Evolutionary conservation across 2,329 filamentous ascomycete genomes (phyloP).

Genomic region (Stachybotrys elegans): DNA sequence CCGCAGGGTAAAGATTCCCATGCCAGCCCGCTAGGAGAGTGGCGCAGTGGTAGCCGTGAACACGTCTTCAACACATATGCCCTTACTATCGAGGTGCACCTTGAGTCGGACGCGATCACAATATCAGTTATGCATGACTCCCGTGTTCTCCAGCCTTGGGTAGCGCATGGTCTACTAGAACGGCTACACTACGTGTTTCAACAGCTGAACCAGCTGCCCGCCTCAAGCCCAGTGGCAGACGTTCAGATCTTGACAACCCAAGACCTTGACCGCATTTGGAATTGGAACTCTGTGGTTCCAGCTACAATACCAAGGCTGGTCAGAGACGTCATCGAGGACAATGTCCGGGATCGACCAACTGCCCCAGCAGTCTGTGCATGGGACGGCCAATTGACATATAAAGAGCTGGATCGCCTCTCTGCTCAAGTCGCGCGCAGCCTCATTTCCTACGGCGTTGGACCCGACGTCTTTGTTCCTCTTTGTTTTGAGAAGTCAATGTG

Average conservation of each 20-base stretch:
- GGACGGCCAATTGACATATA: conserved; percentile 7
- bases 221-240: no score
- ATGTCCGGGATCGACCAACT: conserved; percentile 1
- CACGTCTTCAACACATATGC: not conserved
- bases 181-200: not conserved
- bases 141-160: not conserved
- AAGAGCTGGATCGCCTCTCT: not conserved
- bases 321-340: conserved; percentile 7
- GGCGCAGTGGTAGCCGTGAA: not conserved
- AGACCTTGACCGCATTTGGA: not conserved
- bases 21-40: not conserved
- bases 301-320: no score
- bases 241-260: not conserved
- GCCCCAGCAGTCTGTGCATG: conserved; percentile 8
- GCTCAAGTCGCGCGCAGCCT: conserved; percentile 31
- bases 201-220: no score
- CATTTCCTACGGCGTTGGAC: conserved; percentile 12
- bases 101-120: not conserved
- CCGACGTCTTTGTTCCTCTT: conserved; percentile 17
- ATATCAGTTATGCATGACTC: not conserved
- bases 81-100: not conserved
- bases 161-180: not conserved
- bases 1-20: not conserved
- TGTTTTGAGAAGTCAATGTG: conserved; percentile 25
- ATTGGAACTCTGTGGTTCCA: not conserved